A percentile compares a stretch with the other conserved stretches of the same genome.
Conservation (phyloP, 768 basidiomycete species). For the Phylloporus sp. region DNA sequence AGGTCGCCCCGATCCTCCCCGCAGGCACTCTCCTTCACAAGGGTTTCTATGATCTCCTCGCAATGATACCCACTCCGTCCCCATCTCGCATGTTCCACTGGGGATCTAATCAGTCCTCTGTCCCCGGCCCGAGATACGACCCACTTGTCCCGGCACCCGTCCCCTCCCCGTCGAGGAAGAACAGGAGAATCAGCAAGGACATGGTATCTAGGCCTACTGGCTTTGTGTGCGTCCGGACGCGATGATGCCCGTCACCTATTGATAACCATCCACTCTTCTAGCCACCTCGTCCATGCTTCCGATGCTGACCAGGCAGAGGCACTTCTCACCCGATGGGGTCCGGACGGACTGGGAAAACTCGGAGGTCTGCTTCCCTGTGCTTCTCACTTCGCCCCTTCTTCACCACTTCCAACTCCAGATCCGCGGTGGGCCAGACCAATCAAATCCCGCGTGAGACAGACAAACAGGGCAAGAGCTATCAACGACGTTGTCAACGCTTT, state of each 20-base stretch:
- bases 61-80: conserved; percentile 67
- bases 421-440: conserved; percentile 87
- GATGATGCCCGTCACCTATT: conserved; percentile 10
- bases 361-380: conserved; percentile 52
- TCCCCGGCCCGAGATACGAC: conserved; percentile 70
- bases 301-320: conserved; percentile 87
- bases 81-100: conserved; percentile 59
- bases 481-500: conserved; percentile 73
- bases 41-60: conserved; percentile 83
- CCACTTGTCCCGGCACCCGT: conserved; percentile 33
- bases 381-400: conserved; percentile 18
- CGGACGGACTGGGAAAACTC: conserved; percentile 83
- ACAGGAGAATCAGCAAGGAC: conserved; percentile 73
- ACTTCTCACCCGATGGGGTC: conserved; percentile 81
- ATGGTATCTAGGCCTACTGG: conserved; percentile 82
- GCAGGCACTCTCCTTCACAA: conserved; percentile 76
- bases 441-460: conserved; percentile 67
- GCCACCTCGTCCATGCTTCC: conserved; percentile 87
- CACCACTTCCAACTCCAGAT: conserved; percentile 45
- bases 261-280: conserved; percentile 33
- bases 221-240: conserved; percentile 63
- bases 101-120: conserved; percentile 35
- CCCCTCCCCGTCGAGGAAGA: conserved; percentile 43
- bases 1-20: conserved; percentile 46
- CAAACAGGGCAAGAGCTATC: conserved; percentile 64